Conservation (phyloP, 116 monocot genomes). For the Phalaenopsis hybrid region DNA sequence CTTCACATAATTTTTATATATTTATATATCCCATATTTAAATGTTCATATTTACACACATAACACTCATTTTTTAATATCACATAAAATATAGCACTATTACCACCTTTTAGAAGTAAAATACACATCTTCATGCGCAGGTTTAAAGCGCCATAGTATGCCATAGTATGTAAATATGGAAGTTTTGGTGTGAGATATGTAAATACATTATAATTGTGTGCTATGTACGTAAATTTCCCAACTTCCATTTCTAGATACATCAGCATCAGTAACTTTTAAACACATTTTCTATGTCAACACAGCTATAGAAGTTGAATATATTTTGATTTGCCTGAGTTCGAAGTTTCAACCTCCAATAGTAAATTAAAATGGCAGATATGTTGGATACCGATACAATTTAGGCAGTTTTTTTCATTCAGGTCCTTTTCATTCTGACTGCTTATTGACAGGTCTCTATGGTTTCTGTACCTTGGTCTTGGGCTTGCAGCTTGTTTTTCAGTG, state of each 20-base stretch:
- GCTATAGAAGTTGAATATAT: not conserved
- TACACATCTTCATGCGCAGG: no score
- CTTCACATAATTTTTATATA: no score
- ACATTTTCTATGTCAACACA: not conserved
- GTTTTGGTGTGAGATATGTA: no score
- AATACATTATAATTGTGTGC: no score
- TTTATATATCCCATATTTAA: no score
- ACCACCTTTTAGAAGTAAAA: no score
- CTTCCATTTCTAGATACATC: not conserved
- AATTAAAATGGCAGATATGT: not conserved
- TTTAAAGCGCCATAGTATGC: no score
- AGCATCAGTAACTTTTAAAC: not conserved
- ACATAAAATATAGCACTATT: no score
- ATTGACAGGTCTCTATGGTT: conserved; percentile 69
- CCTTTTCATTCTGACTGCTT: conserved; percentile 66
- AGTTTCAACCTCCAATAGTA: not conserved
- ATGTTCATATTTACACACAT: no score
- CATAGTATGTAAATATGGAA: no score
- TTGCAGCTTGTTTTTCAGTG: conserved; percentile 94
- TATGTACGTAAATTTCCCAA: no score
- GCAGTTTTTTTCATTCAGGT: conserved; percentile 1
- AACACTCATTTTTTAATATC: no score
- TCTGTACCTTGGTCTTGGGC: conserved; percentile 54
- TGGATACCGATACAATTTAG: not conserved
- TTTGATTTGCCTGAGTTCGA: not conserved